Base-by-base conservation (phyloP, 106 monocot species). In the Dendrobium catenatum region DNA sequence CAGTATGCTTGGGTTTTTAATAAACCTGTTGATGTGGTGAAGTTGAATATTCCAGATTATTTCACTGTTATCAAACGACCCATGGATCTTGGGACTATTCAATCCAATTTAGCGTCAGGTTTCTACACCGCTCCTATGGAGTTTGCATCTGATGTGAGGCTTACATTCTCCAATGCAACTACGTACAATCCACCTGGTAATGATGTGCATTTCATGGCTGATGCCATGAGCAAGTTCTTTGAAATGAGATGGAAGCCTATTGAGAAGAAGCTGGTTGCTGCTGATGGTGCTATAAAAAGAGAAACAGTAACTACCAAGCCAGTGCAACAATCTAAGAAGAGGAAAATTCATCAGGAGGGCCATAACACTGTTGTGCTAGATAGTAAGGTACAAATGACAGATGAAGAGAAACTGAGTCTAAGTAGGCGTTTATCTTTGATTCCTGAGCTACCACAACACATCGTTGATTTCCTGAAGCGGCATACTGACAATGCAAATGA, bases 81-180 rank as follows among this genome's bases (percentile, higher is more conserved):
- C 16, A 98, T 98, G 98, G 98, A 98, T 86, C 75, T 98, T n/a
- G 98, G 94, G n/a, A 98, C 98, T 3, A 61, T 98, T 18, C 91
- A 87, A 81, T 81, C 10, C 43, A 95, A 91, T 70, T n/a, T 98
- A 73, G 47, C 58, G 13, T 89, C 87, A 6, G 93, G 91, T 48
- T 84, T 72, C 46, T 98, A 98, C 76, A 73, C 88, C 5, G 91
- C 67, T 59, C 92, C 89, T 19, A 79, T 73, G 81, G 93, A 59
- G 49, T 98, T 98, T 86, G 84, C 74, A 73, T 88, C 95, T 33
- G 94, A 98, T 91, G 98, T 98, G 33, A 88, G 94, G 85, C 91
- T 98, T 47, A 95, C 98, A 42, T 98, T 95, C 61, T 84, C 84
- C 16, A 98, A 98, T 90, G 98, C 98, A 4, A 93, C 84, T 88